Evolutionary conservation across 2,329 filamentous ascomycete genomes (phyloP).

Genomic region (Rhinocladiella similis): DNA sequence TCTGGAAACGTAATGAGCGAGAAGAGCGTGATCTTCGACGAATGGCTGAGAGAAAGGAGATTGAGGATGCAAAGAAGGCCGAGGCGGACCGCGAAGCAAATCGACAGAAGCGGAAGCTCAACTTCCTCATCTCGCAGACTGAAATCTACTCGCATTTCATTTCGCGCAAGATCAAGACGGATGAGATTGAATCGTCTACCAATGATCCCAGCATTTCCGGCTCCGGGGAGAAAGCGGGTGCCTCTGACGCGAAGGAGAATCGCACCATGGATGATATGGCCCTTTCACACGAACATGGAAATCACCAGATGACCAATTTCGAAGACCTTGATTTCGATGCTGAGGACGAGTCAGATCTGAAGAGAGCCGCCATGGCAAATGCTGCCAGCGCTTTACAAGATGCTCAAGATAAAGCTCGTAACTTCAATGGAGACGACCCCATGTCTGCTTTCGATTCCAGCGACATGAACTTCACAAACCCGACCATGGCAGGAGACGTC

Average conservation of each 20-base stretch:
- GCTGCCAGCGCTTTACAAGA: constrained; percentile 94
- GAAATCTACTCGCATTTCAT: constrained; percentile 99
- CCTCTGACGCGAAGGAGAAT: constrained; percentile 43
- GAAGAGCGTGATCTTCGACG: constrained; percentile 94
- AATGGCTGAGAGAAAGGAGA: constrained; percentile 89
- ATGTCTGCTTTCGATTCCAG: constrained; percentile 83
- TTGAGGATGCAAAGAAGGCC: constrained; percentile 93
- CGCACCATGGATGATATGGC: constrained; percentile 49
- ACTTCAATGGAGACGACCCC: constrained; percentile 74
- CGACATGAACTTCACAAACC: constrained; percentile 99
- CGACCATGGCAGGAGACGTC: constrained; percentile 88
- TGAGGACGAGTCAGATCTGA: constrained; percentile 81
- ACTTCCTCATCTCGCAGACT: constrained; percentile 98
- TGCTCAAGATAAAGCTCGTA: constrained; percentile 86
- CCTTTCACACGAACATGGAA: constrained; percentile 47
- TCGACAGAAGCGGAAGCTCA: constrained; percentile 96
- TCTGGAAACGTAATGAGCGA: constrained; percentile 98
- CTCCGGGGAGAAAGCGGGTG: constrained; percentile 36
- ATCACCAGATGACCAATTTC: constrained; percentile 81
- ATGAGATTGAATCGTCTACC: constrained; percentile 87
- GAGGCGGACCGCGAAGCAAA: constrained; percentile 97
- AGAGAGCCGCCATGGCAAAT: constrained; percentile 86
- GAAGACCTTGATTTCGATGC: constrained; percentile 95
- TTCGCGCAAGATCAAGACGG: constrained; percentile 97
- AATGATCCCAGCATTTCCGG: constrained; percentile 72